phyloP scores from a whole-genome alignment of 2,329 filamentous ascomycete species.

The Aplosporella prunicola region DNA sequence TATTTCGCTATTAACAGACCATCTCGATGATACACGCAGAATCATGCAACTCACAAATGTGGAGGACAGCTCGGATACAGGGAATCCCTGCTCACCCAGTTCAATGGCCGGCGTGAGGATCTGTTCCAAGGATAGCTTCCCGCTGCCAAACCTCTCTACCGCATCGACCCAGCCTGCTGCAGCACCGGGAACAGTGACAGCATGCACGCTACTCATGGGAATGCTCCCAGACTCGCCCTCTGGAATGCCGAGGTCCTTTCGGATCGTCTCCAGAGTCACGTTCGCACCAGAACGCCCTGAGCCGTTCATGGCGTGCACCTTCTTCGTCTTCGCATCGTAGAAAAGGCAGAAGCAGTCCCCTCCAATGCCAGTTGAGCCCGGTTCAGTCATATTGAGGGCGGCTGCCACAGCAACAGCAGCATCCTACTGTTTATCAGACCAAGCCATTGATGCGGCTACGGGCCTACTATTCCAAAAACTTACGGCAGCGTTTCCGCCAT shows the following conservation, averaged over 20 bases:
- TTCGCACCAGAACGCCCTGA: slow-evolving; percentile 73
- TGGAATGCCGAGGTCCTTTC: slow-evolving; percentile 57
- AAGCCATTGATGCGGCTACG: not conserved
- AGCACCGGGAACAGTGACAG: slow-evolving; percentile 81
- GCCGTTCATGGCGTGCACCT: slow-evolving; percentile 80
- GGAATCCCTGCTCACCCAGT: slow-evolving; percentile 79
- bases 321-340: slow-evolving; percentile 74
- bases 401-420: slow-evolving; percentile 94
- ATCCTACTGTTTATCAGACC: slow-evolving; percentile 52
- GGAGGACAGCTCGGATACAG: slow-evolving; percentile 72
- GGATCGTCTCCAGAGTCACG: slow-evolving; percentile 59
- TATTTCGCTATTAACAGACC: slow-evolving; percentile 30
- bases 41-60: slow-evolving; percentile 49
- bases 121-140: slow-evolving; percentile 65
- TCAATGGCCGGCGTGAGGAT: slow-evolving; percentile 76
- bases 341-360: slow-evolving; percentile 96
- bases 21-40: too few species aligned
- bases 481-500: slow-evolving; percentile 89
- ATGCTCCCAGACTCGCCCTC: slow-evolving; percentile 51
- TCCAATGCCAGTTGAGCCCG: slow-evolving; percentile 85
- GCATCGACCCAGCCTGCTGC: slow-evolving; percentile 90
- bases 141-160: slow-evolving; percentile 80
- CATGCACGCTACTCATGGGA: slow-evolving; percentile 65
- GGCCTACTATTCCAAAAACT: slow-evolving; percentile 11
- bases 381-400: slow-evolving; percentile 86